Evolutionary conservation across 768 basidiomycete species (phyloP), one percentile per base, ranked within the genome.

Genomic region (Baorangia bicolor): DNA sequence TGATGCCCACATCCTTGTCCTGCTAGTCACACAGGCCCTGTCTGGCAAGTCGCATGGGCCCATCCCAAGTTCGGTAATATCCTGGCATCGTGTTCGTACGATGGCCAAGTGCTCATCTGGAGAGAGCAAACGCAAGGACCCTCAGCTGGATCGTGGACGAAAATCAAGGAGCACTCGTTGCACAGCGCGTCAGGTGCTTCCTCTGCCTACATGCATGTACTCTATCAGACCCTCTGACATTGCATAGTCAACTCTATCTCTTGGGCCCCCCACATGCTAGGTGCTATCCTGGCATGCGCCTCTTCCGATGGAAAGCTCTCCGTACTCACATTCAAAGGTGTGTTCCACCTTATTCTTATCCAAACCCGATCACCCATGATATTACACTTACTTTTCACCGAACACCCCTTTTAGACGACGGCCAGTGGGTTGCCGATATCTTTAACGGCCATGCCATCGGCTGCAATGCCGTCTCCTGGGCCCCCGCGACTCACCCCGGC

Each of bases 181-280:
- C 97, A 99, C 69, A 90, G 86, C 45, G 97, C 95, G 4, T 96
- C 93, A 57, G 94, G 94, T 94, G 60, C 61, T 80, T 77, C 14
- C n/a, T 40, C 34, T 10, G 10, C 33, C 8, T 16, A 0, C 38
- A 9, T 44, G 5, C 28, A 18, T 8, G 13, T 56, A 21, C 23
- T 45, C 31, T 23, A 20, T 51, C 52, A 59, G 18, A 58, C 31
- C 6, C 18, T 33, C 16, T 59, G 10, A 21, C n/a, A 2, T 55
- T 5, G 3, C 14, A 4, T 42, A 96, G 96, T 98, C 46, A 99
- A 99, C 75, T 95, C 95, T 1, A 89, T 98, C 21, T 92, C 93
- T 0, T 99, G 97, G 97, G 96, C 96, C n/a, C 94, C 97, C 2
- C 94, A 97, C 64, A 96, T 98, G 69, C 83, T 98, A 14, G 97